Evolutionary conservation across 108 stramenopile species (phyloP).

Genomic region (Hondaea fermentalgiana): DNA sequence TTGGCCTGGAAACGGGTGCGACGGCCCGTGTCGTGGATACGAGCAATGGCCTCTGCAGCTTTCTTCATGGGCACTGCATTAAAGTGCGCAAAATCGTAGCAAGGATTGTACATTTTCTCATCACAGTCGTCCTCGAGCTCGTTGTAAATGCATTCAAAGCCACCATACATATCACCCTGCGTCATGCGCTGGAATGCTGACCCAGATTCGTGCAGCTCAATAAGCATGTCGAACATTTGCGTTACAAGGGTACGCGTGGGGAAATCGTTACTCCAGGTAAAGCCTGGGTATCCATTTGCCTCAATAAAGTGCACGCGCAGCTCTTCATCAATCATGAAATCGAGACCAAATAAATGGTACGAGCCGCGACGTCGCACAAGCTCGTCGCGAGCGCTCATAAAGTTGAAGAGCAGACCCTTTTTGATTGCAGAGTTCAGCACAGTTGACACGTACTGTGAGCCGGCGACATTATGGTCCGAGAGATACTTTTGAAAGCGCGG

Average conservation of each 20-base stretch:
- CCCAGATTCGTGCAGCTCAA: neutral
- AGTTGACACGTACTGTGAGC: slow-evolving; percentile 5
- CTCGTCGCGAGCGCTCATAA: neutral
- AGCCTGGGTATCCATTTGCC: neutral
- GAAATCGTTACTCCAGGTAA: slow-evolving; percentile 8
- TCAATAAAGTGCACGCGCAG: slow-evolving; percentile 15
- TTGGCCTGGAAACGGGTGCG: neutral
- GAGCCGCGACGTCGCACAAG: slow-evolving; percentile 6
- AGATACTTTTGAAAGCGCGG: neutral
- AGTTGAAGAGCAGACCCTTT: slow-evolving; percentile 2
- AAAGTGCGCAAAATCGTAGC: slow-evolving; percentile 4
- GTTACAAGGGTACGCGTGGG: neutral
- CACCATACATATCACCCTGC: slow-evolving; percentile 4
- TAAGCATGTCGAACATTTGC: slow-evolving; percentile 7
- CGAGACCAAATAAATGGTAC: neutral
- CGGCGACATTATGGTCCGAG: neutral
- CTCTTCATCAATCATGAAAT: slow-evolving; percentile 2
- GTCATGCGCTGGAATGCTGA: slow-evolving; percentile 6
- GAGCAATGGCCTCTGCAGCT: neutral
- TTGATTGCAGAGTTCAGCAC: slow-evolving; percentile 18
- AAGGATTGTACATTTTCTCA: slow-evolving; percentile 4
- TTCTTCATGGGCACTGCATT: slow-evolving; percentile 11
- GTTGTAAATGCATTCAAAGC: neutral
- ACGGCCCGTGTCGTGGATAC: neutral
- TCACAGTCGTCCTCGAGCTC: slow-evolving; percentile 7